phyloP scores from a whole-genome alignment of 164 flowering plant genomes.

The Houttuynia cordata region DNA sequence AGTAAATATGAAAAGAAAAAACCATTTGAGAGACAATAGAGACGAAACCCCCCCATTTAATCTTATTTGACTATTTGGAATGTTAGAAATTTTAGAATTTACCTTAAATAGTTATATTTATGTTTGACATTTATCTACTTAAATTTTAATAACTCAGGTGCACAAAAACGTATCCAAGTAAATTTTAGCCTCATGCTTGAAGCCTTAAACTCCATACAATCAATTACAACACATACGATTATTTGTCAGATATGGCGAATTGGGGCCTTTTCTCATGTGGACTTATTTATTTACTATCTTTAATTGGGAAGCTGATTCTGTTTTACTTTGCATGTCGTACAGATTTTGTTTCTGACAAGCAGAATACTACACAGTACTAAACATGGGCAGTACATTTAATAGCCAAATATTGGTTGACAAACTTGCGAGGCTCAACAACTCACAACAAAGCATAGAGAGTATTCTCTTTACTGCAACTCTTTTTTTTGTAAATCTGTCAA shows the following conservation, averaged over 20 bases:
- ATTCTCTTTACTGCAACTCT: slow-evolving; percentile 34
- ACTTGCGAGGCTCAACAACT: slow-evolving; percentile 69
- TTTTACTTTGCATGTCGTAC: not conserved
- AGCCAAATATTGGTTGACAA: slow-evolving; percentile 81
- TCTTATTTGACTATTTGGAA: no score
- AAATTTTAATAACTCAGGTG: no score
- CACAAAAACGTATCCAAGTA: no score
- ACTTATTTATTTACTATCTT: not conserved
- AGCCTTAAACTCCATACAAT: not conserved
- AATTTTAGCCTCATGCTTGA: no score
- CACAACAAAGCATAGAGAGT: slow-evolving; percentile 93
- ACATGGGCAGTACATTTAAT: slow-evolving; percentile 77
- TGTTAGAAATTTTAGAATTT: no score
- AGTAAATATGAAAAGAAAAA: no score
- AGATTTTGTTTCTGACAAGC: not conserved
- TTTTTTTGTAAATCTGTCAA: not conserved
- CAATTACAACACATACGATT: not conserved
- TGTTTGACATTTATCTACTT: no score
- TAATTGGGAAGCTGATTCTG: not conserved
- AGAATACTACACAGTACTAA: not conserved
- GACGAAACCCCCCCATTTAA: no score
- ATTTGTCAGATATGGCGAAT: not conserved
- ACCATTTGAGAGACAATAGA: no score
- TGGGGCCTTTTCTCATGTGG: not conserved
- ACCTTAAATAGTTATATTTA: no score